Evolutionary conservation across 2,329 filamentous ascomycete genomes (phyloP), one percentile per base, ranked within the genome.

Genomic region (Xylaria sp.): DNA sequence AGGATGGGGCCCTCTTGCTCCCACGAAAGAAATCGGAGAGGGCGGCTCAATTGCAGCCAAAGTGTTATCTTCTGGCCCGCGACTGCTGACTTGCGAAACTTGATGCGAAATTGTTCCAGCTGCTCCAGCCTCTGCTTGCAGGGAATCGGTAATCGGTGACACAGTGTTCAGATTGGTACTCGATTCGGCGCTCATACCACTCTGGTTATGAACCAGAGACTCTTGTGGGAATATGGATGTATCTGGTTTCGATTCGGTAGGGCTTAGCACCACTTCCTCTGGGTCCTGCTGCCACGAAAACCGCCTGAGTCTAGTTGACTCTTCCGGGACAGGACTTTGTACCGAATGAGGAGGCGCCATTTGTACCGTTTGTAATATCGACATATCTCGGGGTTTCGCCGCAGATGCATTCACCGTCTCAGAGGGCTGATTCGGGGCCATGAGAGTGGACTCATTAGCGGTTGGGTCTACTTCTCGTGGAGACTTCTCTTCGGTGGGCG

Each of bases 231-330:
- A 35, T 11, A 46, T 43, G 13, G 60, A 41, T 9, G 49, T 33
- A 8, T 27, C 38, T 49, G 65, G 52, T 47, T 62, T 54, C 23
- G 54, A 54, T n/a, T 67, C 62, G 15, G 44, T 56, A 17, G 69
- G 62, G 49, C 49, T 63, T 13, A 46, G 13, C 1, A 54, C 46
- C 15, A 54, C 60, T 48, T 72, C 61, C 40, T 76, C 75, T 1
- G 67, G 46, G 0, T 64, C 71, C 5, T 71, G 68, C 62, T 81
- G 79, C 80, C 80, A 82, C 3, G 80, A 81, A 58, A 81, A 81
- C 0, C 77, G 76, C 19, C 66, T 68, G 44, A 43, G 46, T 15
- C 49, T 65, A 9, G 49, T 65, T 3, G 47, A 37, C 3, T 33
- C 49, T 13, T 62, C 60, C 4, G 58, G 54, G 10, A 58, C 40